Percentiles rank a stretch among this genome's conserved stretches.
phyloP scores from a whole-genome alignment of 2,329 filamentous ascomycete species.

The Colletotrichum tabaci region DNA sequence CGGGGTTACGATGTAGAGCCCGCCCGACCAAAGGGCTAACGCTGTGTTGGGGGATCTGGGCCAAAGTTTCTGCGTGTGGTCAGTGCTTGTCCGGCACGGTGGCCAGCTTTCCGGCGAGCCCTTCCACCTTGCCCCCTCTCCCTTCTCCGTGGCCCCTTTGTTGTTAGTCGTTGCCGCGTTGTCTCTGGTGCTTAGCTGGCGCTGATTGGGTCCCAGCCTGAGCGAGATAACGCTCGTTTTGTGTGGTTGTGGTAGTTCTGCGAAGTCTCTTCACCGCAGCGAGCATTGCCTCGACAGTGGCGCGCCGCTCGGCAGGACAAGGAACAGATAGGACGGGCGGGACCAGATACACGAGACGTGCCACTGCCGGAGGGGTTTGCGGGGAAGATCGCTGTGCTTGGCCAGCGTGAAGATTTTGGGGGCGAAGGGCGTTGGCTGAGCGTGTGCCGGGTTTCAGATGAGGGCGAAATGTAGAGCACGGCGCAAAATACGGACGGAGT shows the following conservation, averaged over 20 bases:
- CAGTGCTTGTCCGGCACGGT: constrained; percentile 37
- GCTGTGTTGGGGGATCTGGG: constrained; percentile 10
- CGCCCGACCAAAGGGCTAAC: background rate
- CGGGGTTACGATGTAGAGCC: constrained; percentile 2
- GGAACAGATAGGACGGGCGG: constrained; percentile 4
- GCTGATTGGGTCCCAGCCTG: constrained; percentile 7
- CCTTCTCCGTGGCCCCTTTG: constrained; percentile 12
- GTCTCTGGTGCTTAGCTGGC: constrained; percentile 7
- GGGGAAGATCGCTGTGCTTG: constrained; percentile 34
- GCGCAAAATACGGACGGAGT: constrained; percentile 32
- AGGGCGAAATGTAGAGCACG: constrained; percentile 26
- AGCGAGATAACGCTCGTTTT: constrained; percentile 22
- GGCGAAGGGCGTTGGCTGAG: constrained; percentile 24
- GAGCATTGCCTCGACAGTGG: background rate
- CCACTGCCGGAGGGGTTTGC: constrained; percentile 22
- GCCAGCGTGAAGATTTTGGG: background rate
- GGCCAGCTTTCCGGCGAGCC: constrained; percentile 36
- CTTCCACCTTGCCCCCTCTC: constrained; percentile 17
- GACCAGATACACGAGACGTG: constrained; percentile 25
- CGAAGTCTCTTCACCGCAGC: background rate
- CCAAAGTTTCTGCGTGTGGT: constrained; percentile 33
- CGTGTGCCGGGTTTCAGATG: constrained; percentile 39
- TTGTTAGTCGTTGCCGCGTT: constrained; percentile 1
- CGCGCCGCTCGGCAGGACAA: constrained; percentile 1
- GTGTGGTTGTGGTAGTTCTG: constrained; percentile 17